Percentiles rank a stretch among this genome's conserved stretches.
phyloP scores from a whole-genome alignment of 441 rosid species.

The Erysimum cheiri region DNA sequence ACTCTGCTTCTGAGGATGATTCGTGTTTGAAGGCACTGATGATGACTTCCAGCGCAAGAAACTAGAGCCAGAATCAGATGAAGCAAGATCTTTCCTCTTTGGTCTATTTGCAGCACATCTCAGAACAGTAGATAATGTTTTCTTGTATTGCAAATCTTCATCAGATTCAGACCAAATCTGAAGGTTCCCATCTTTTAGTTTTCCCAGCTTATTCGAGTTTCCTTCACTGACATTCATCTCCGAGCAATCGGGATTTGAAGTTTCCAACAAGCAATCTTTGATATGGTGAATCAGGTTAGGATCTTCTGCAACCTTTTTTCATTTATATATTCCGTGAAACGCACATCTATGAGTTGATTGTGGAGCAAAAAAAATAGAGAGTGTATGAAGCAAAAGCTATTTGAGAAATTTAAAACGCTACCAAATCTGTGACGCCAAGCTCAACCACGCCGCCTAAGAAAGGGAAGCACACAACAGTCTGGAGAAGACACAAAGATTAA shows the following conservation, averaged over 20 bases:
- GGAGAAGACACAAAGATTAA: constrained; percentile 38
- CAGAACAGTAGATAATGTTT: background rate
- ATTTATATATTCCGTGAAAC: background rate
- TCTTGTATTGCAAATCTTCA: background rate
- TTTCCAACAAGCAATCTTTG: constrained; percentile 62
- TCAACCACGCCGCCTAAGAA: constrained; percentile 73
- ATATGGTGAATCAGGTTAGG: constrained; percentile 62
- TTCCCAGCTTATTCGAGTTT: constrained; percentile 9
- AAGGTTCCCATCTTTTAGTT: background rate
- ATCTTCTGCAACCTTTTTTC: constrained; percentile 64
- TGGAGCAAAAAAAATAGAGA: background rate
- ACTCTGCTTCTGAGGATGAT: background rate
- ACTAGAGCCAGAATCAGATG: background rate
- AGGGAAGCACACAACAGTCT: constrained; percentile 82
- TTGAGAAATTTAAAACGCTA: constrained; percentile 30
- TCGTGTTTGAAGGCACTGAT: background rate
- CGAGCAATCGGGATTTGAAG: constrained; percentile 41
- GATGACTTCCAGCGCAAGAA: background rate
- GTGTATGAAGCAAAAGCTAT: background rate
- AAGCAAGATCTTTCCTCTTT: background rate
- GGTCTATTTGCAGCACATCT: background rate
- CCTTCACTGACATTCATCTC: constrained; percentile 43
- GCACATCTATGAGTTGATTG: background rate
- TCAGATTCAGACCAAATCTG: background rate
- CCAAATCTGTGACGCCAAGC: constrained; percentile 72